Evolutionary conservation across 2,329 filamentous ascomycete species (phyloP), one percentile per base, ranked within the genome.

Genomic region (Apiospora saccharicola): DNA sequence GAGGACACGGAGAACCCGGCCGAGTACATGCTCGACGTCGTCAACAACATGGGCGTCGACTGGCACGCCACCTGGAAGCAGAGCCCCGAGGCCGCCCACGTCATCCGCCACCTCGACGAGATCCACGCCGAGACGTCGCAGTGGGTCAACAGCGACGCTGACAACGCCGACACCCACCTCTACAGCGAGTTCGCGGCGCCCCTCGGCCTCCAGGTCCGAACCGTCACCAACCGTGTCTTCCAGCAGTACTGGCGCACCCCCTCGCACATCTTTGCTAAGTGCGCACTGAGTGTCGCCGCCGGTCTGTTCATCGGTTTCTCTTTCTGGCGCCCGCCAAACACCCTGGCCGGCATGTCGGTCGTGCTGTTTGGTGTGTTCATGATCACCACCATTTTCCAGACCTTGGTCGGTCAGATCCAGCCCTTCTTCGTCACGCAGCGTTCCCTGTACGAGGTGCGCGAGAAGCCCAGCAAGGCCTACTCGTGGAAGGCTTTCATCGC

Each of bases 241-340:
- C 89, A 94, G 78, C 94, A 96, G 79, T 95, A 95, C 85, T 96
- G 94, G 93, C 89, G 94, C 67, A 94, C 90, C 71, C 94, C 94
- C 0, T 86, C 86, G 14, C 96, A 96, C 82, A 90, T 96, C 77
- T 93, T 94, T 81, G 89, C 92, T 72, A 96, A 96, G 83, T 80
- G 89, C 1, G 80, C 86, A 0, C 87, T 96, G n/a, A 91, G 75
- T 13, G 72, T 88, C 70, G 75, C 47, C 46, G 74, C 69, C 64
- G 73, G 53, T 8, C 84, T 96, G 1, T 95, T 95, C 79, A 92
- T 95, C 72, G 93, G 92, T 0, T 93, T 94, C 80, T 92, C 91
- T 0, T 94, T 95, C 80, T 94, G 86, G 82, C 67, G 73, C n/a
- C 57, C 71, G 61, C 85, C 88, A 10, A 84, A 89, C 8, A 85